Evolutionary conservation across 228 moss, liverwort and hornwort species (phyloP), one percentile per base, ranked within the genome.

Genomic region (Sphagnum fallax): DNA sequence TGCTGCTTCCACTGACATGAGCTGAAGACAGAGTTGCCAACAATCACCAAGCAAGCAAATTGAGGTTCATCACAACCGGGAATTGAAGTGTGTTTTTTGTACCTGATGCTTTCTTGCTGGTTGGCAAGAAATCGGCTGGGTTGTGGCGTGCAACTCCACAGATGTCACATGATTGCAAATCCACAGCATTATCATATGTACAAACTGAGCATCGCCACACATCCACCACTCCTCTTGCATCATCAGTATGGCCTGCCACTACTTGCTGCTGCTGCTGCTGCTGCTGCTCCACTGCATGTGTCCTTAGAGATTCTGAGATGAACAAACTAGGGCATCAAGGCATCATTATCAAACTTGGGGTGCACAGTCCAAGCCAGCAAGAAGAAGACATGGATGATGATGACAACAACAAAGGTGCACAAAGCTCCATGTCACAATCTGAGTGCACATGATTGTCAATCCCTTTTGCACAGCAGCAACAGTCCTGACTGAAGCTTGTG

Each of bases 141-240:
- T 74, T 78, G 12, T 55, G 55, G 6, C 68, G 72, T 51, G 80
- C 74, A 60, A 82, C 82, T 65, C 80, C 83, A 69, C 87, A 87
- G 60, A 87, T 87, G 63, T 83, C 87, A 72, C 87, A 87, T 68
- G 70, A 53, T 62, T 61, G 47, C 61, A 67, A 72, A 64, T 78
- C 87, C 58, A 68, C 66, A 5, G 80, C 62, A 67, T 83, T 87
- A 13, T 87, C 87, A 61, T 83, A 87, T 65, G 87, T 87, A 68
- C 87, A 87, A 62, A 83, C 78, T 66, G 66, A 52, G 32, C 87
- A 87, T 65, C 78, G 63, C 87, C 87, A 87, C 48, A 70, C 76
- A 59, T 72, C 78, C 67, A 75, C 80, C 51, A 75, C 78, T 14
- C 61, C 11, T 70, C 58, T 78, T 64, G 70, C 65, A 62, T 67